A percentile compares a stretch with the other conserved stretches of the same genome.
phyloP scores from a whole-genome alignment of 805 yeast genomes.

The Hanseniaspora mollemarum region DNA sequence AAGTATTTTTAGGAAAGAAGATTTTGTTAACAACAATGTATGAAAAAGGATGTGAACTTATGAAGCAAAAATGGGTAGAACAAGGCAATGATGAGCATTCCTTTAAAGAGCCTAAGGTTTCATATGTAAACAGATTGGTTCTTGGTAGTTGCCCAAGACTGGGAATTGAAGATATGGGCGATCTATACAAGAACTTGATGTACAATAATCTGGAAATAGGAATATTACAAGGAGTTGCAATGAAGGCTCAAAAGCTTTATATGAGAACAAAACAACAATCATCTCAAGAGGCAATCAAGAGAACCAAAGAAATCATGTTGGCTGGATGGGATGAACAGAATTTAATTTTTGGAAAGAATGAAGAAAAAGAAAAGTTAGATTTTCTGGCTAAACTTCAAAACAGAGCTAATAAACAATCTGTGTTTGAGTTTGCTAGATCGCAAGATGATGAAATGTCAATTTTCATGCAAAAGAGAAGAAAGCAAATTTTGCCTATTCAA shows the following conservation, averaged over 20 bases:
- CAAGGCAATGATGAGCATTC: conserved; percentile 32
- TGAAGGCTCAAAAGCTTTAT: conserved; percentile 79
- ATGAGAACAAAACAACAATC: conserved; percentile 79
- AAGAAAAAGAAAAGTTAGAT: conserved; percentile 58
- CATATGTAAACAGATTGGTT: conserved; percentile 66
- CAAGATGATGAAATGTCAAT: conserved; percentile 60
- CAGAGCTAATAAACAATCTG: conserved; percentile 73
- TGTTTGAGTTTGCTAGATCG: conserved; percentile 71
- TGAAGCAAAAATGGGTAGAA: conserved; percentile 37
- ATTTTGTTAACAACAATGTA: conserved; percentile 59
- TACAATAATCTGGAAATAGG: conserved; percentile 56
- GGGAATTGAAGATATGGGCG: conserved; percentile 60
- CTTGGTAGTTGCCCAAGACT: conserved; percentile 72
- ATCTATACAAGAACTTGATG: conserved; percentile 52
- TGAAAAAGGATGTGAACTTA: conserved; percentile 45
- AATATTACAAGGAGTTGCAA: conserved; percentile 56
- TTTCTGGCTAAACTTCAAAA: conserved; percentile 63
- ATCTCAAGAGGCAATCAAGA: conserved; percentile 69
- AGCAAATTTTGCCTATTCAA: conserved; percentile 81
- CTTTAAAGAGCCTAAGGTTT: conserved; percentile 43
- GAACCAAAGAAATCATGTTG: conserved; percentile 65
- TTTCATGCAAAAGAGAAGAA: conserved; percentile 76
- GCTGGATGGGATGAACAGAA: conserved; percentile 87
- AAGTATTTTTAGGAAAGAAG: conserved; percentile 77
- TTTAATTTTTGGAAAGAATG: conserved; percentile 62